phyloP scores from a whole-genome alignment of 306 rosid species.

The Rubus idaeus region DNA sequence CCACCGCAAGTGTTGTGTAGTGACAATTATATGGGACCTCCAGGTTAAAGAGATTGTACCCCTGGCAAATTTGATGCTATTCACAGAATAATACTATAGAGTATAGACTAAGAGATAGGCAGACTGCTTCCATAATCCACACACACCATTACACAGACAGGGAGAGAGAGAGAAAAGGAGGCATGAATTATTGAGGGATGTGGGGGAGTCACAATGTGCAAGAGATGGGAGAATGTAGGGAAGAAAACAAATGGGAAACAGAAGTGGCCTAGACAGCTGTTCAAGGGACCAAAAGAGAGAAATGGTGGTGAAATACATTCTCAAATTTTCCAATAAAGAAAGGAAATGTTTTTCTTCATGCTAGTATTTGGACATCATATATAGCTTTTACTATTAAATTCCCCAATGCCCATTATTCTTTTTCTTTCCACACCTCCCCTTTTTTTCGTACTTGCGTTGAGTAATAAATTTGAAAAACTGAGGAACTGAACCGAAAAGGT shows the following conservation, averaged over 20 bases:
- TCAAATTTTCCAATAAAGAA: no score
- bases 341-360: no score
- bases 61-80: not conserved
- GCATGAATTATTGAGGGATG: constrained; percentile 56
- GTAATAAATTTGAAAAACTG: no score
- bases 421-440: no score
- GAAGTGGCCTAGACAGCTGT: constrained; percentile 59
- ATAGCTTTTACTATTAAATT: no score
- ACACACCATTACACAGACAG: constrained; percentile 25
- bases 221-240: constrained; percentile 42
- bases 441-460: no score
- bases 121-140: constrained; percentile 16
- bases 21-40: constrained; percentile 15
- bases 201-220: constrained; percentile 56
- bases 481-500: no score
- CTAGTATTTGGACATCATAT: no score
- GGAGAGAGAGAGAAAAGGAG: constrained; percentile 23
- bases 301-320: constrained; percentile 19
- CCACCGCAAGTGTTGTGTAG: not conserved
- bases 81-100: constrained; percentile 14
- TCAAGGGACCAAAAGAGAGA: constrained; percentile 44
- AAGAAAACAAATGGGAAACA: constrained; percentile 36
- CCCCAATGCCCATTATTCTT: no score
- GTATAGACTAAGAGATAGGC: not conserved
- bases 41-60: constrained; percentile 5